A percentile compares a stretch with the other conserved stretches of the same genome.
Evolutionary conservation across 495 filamentous ascomycete genomes (phyloP).

Genomic region (Elaphomyces granulatus): DNA sequence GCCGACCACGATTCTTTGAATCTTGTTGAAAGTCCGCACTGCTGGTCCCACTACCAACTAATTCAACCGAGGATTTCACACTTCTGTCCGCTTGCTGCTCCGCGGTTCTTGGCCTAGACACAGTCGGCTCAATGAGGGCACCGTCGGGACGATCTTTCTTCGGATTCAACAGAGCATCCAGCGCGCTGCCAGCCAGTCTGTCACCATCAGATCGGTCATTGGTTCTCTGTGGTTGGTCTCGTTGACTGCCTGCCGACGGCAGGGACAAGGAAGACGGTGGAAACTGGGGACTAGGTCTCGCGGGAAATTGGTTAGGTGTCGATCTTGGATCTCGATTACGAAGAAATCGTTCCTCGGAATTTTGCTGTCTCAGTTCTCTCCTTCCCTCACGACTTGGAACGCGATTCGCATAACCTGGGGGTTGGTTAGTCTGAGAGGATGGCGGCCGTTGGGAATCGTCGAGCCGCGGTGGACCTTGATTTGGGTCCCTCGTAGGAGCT

Average conservation of each 20-base stretch:
- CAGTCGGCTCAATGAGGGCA: too few relatives aligned
- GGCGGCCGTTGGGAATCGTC: conserved; percentile 11
- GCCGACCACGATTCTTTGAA: too few relatives aligned
- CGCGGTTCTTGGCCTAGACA: too few relatives aligned
- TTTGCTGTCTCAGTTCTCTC: conserved; percentile 19
- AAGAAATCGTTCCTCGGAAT: conserved; percentile 27
- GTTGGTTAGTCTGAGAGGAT: conserved; percentile 1
- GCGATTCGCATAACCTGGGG: conserved; percentile 14
- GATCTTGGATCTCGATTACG: conserved; percentile 30
- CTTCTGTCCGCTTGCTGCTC: too few relatives aligned
- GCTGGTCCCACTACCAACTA: too few relatives aligned
- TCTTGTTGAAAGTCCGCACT: too few relatives aligned
- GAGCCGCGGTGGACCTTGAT: conserved; percentile 19
- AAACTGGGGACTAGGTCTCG: conserved; percentile 10
- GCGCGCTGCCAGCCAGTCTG: background rate
- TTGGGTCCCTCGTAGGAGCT: conserved; percentile 19
- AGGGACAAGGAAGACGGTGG: conserved; percentile 1
- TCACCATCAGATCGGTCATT: conserved; percentile 1
- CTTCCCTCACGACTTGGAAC: conserved; percentile 27
- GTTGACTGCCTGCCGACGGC: background rate
- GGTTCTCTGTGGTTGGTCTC: background rate
- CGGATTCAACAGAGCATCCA: too few relatives aligned
- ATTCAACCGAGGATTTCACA: too few relatives aligned
- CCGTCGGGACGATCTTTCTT: too few relatives aligned
- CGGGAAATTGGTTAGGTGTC: conserved; percentile 20